Base-by-base conservation (phyloP, 208 protist species). In the Leishmania amazonensis region DNA sequence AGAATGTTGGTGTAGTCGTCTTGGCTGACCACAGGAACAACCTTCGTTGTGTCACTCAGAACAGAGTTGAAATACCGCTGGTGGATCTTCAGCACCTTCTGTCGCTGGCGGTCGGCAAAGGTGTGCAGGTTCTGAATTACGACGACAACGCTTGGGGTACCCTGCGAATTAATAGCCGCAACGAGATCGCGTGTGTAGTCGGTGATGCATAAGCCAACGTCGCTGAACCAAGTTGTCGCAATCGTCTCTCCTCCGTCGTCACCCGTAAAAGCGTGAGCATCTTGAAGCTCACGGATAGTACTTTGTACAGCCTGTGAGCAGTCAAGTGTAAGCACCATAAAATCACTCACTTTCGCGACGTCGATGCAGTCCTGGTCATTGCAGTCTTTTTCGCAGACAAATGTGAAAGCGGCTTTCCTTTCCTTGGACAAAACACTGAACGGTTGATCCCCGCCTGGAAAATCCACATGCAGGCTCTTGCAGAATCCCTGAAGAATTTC, bases 21-120 rank as follows among this genome's bases (percentile, higher is more conserved):
- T 45, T 94, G 83, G 28, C 87, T 83, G 13, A 83, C 77, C 11
- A 91, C 82, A 42, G 91, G 74, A 67, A 96, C 65, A 17, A 96
- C 86, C 79, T 94, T 97, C 17, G 93, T 89, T 13, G 90, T 88
- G 60, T 96, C 93, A 80, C 88, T 89, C 35, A 96, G 86, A 1
- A 96, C 89, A 7, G 94, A 97, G 15, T 91, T 74, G 82, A 97
- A 97, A 73, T 96, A 97, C 17, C 94, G 91, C 68, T 95, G 91
- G 79, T 97, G 94, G 13, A 97, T 86, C 57, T 90, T 90, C 49
- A 97, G 53, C 31, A 97, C 91, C 70, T 95, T 96, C 73, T 95
- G 89, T 17, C 85, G 83, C 71, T 95, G 92, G 17, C 85, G 90
- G 42, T 95, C 88, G 17, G 80, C 81, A 81, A 97, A 96, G 0